Percentiles rank a stretch among this genome's conserved stretches.
Conservation (phyloP, 1,284 basidiomycete species). For the Malassezia furfur region DNA sequence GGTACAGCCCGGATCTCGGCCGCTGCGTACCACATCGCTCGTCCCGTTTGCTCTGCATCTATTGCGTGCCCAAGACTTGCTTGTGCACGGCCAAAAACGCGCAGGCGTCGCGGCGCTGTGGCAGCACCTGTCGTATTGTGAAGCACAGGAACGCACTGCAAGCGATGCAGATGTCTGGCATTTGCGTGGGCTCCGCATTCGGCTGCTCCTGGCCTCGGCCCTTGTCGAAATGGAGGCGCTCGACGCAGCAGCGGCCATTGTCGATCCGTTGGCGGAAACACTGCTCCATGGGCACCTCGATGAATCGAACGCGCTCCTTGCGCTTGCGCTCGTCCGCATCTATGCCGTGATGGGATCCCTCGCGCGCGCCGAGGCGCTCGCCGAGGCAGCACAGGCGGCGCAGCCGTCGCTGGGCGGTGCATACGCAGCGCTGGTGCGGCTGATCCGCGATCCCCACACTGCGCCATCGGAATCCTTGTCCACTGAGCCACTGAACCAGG, state of each 20-base stretch:
- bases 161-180: background rate
- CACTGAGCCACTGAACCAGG: background rate
- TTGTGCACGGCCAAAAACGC: background rate
- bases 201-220: slow-evolving; percentile 6
- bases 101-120: slow-evolving; percentile 1
- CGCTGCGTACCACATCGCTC: background rate
- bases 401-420: background rate
- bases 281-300: background rate
- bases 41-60: slow-evolving; percentile 6
- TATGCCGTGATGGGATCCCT: background rate
- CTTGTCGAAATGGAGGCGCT: slow-evolving; percentile 4
- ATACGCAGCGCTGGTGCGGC: background rate
- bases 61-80: slow-evolving; percentile 1
- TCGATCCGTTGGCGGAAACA: background rate
- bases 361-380: background rate
- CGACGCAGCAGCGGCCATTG: background rate
- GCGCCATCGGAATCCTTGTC: background rate
- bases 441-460: background rate
- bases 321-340: background rate
- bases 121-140: background rate
- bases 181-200: background rate
- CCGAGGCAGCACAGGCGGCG: background rate
- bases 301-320: background rate
- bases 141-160: background rate
- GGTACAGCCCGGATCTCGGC: too few relatives aligned